Evolutionary conservation across 208 protist species (phyloP).

Genomic region (Wallacemonas sp.): DNA sequence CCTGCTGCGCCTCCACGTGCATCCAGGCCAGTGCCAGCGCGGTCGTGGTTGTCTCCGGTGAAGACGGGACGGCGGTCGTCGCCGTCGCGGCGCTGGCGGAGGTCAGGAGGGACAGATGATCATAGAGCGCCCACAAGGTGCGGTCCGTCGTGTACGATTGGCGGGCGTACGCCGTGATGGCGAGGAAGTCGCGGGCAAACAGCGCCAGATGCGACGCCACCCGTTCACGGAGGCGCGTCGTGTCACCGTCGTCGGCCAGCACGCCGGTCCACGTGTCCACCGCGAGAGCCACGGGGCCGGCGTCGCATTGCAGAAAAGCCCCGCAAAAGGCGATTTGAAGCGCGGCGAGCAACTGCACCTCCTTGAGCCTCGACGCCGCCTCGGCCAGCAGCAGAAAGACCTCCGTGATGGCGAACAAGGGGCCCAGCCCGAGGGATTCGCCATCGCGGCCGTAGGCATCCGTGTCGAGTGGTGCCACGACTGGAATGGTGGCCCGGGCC

Average conservation of each 20-base stretch:
- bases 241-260: conserved; percentile 5
- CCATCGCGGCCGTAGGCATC: conserved; percentile 12
- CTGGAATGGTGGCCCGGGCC: background rate
- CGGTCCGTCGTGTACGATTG: conserved; percentile 25
- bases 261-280: conserved; percentile 18
- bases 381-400: conserved; percentile 49
- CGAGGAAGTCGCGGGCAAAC: conserved; percentile 48
- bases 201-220: conserved; percentile 18
- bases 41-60: too few relatives aligned
- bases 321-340: conserved; percentile 50
- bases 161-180: conserved; percentile 44
- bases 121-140: conserved; percentile 10
- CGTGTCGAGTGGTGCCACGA: conserved; percentile 8
- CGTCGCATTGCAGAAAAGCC: conserved; percentile 27
- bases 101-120: background rate
- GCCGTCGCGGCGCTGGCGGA: background rate
- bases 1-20: conserved; percentile 1
- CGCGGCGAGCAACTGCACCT: conserved; percentile 40
- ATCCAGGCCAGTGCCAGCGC: background rate
- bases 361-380: conserved; percentile 58
- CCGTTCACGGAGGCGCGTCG: conserved; percentile 7
- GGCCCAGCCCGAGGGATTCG: conserved; percentile 26
- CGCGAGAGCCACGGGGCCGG: too few relatives aligned
- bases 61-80: background rate
- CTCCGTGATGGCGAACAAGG: conserved; percentile 35